phyloP scores from a whole-genome alignment of 805 yeast genomes.

The Starmerella powellii region DNA sequence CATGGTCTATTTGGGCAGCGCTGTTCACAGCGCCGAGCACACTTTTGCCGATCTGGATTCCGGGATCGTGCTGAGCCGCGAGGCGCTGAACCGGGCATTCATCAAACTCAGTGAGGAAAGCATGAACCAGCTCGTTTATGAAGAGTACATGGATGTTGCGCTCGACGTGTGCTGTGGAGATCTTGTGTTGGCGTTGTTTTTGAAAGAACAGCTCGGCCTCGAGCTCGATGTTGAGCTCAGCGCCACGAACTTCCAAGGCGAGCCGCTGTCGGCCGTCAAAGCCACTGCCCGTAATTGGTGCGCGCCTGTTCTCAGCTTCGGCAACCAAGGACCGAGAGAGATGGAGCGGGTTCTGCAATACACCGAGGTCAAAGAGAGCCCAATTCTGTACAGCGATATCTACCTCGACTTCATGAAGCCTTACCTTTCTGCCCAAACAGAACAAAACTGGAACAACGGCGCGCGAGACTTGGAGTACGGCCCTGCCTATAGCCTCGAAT shows the following conservation, averaged over 20 bases:
- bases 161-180: constrained; percentile 23
- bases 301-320: constrained; percentile 21
- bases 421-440: constrained; percentile 15
- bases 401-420: constrained; percentile 24
- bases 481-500: neutral
- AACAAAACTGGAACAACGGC: constrained; percentile 25
- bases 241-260: constrained; percentile 23
- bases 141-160: constrained; percentile 17
- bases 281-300: constrained; percentile 24
- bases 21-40: constrained; percentile 12
- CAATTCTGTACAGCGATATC: constrained; percentile 22
- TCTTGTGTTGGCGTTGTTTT: constrained; percentile 21
- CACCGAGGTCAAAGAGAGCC: constrained; percentile 13
- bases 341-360: constrained; percentile 22
- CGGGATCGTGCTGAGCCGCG: constrained; percentile 21
- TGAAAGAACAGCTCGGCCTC: constrained; percentile 12
- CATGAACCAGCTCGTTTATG: constrained; percentile 3
- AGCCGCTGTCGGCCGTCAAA: constrained; percentile 18
- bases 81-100: constrained; percentile 16
- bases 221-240: constrained; percentile 16
- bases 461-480: constrained; percentile 21
- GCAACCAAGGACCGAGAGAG: constrained; percentile 20
- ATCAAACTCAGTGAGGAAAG: neutral
- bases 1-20: constrained; percentile 18
- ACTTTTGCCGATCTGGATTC: constrained; percentile 21